Conservation (phyloP, 495 filamentous ascomycete species). For the Aspergillus bertholletiae region DNA sequence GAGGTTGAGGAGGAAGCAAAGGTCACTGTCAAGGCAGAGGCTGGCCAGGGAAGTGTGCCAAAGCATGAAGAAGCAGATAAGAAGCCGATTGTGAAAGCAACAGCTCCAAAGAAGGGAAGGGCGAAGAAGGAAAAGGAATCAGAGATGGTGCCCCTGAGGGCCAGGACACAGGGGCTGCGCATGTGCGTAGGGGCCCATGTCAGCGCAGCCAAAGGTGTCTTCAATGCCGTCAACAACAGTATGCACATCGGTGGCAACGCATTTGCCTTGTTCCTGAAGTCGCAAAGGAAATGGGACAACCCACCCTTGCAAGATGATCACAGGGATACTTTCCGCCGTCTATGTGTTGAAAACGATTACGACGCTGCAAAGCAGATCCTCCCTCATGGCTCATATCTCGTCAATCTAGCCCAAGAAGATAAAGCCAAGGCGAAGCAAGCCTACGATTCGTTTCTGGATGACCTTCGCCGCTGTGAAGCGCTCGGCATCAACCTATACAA, state of each 20-base stretch:
- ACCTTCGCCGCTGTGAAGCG: constrained; percentile 81
- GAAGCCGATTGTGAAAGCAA: constrained; percentile 17
- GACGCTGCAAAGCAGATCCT: constrained; percentile 68
- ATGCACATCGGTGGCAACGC: constrained; percentile 81
- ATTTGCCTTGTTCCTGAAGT: constrained; percentile 93
- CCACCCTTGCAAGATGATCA: constrained; percentile 69
- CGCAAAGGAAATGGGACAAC: constrained; percentile 91
- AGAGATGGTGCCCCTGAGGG: constrained; percentile 61
- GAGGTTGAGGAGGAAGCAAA: constrained; percentile 14
- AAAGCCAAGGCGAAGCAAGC: constrained; percentile 77
- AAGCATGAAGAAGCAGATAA: constrained; percentile 15
- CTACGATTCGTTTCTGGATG: constrained; percentile 82
- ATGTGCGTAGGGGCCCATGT: constrained; percentile 94
- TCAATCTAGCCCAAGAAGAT: constrained; percentile 88
- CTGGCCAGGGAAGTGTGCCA: not conserved
- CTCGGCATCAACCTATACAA: constrained; percentile 91
- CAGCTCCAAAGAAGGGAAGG: constrained; percentile 21
- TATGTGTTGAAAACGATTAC: constrained; percentile 68
- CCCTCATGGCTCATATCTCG: constrained; percentile 92
- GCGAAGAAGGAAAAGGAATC: constrained; percentile 42
- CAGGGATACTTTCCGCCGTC: constrained; percentile 59
- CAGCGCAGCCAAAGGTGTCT: constrained; percentile 82
- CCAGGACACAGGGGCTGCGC: constrained; percentile 64
- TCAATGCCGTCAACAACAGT: constrained; percentile 80
- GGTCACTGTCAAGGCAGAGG: not conserved